These are phyloP conservation scores for Dichotomocladium elegans DNA, from an alignment of 371 early-diverging fungal genomes.

Conservation along the genomic window DNA sequence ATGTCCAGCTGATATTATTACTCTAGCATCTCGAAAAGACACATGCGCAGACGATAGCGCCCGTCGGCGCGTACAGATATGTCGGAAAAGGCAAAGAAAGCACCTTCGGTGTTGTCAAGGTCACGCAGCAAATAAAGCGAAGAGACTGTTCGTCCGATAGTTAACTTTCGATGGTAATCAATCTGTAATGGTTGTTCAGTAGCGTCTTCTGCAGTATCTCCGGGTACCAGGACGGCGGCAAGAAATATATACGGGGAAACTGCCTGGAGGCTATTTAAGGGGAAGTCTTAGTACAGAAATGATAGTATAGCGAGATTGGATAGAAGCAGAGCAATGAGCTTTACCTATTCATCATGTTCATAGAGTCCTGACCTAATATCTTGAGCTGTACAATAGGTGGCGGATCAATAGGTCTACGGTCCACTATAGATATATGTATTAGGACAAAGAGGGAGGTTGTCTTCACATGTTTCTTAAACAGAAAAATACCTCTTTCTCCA, in stretches of 20 bases:
- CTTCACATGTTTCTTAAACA: too few species aligned
- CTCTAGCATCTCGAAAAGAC: constrained; percentile 80
- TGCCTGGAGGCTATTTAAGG: constrained; percentile 1
- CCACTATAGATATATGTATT: too few species aligned
- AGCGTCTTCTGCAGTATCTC: constrained; percentile 1
- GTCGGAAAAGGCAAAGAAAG: constrained; percentile 94
- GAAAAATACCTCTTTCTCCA: constrained; percentile 39
- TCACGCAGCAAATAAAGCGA: constrained; percentile 59
- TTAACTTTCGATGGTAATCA: constrained; percentile 20
- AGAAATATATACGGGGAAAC: constrained; percentile 27
- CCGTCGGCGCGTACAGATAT: constrained; percentile 90
- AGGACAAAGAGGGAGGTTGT: too few species aligned
- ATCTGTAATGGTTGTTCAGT: constrained; percentile 8
- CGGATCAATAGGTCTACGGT: constrained; percentile 46
- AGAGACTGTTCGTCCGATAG: constrained; percentile 59
- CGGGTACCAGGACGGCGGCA: constrained; percentile 32
- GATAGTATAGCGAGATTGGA: background rate
- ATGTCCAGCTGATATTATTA: constrained; percentile 31
- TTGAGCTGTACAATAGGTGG: constrained; percentile 40
- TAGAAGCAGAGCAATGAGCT: background rate
- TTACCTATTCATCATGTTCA: constrained; percentile 7
- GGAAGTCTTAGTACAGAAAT: background rate
- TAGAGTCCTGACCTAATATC: constrained; percentile 5
- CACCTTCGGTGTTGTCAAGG: constrained; percentile 67
- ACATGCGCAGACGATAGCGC: constrained; percentile 79